Conservation (phyloP, 2,329 filamentous ascomycete species). For the Calonectria honghensis region DNA sequence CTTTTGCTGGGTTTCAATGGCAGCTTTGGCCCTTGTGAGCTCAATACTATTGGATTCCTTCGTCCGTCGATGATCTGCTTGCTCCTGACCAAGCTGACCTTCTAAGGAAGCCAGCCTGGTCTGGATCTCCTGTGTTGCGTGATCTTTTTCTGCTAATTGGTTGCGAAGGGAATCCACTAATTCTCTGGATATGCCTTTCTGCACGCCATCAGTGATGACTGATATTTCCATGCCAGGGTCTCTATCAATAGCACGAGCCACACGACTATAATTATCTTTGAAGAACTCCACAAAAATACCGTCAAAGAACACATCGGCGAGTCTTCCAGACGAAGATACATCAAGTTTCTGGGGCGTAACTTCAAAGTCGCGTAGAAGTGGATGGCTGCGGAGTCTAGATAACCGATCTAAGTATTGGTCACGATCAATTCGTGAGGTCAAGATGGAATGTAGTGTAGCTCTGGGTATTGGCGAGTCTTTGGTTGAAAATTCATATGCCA, state of each 20-base stretch:
- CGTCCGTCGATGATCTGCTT: slow-evolving; percentile 80
- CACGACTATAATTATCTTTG: slow-evolving; percentile 94
- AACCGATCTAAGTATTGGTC: slow-evolving; percentile 92
- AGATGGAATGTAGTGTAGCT: slow-evolving; percentile 85
- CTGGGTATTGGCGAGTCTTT: slow-evolving; percentile 95
- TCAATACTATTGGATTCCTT: slow-evolving; percentile 71
- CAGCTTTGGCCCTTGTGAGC: slow-evolving; percentile 70
- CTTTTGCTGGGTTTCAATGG: slow-evolving; percentile 82
- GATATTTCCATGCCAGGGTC: slow-evolving; percentile 92
- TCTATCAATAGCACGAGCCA: slow-evolving; percentile 90
- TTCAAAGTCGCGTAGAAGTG: slow-evolving; percentile 91
- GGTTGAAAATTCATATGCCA: slow-evolving; percentile 97
- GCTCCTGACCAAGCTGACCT: slow-evolving; percentile 80
- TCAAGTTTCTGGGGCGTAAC: slow-evolving; percentile 83
- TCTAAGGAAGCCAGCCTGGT: slow-evolving; percentile 68
- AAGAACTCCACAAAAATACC: slow-evolving; percentile 92
- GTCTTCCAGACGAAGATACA: slow-evolving; percentile 65
- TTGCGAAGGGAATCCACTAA: slow-evolving; percentile 89
- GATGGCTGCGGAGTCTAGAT: slow-evolving; percentile 84
- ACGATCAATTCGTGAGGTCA: slow-evolving; percentile 85
- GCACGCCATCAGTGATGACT: slow-evolving; percentile 84
- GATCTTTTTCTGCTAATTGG: slow-evolving; percentile 84
- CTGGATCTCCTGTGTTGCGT: slow-evolving; percentile 68
- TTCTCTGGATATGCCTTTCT: slow-evolving; percentile 95
- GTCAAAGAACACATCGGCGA: slow-evolving; percentile 91